Base-by-base conservation (phyloP, 2,329 filamentous ascomycete genomes). In the Beauveria rudraprayagi region DNA sequence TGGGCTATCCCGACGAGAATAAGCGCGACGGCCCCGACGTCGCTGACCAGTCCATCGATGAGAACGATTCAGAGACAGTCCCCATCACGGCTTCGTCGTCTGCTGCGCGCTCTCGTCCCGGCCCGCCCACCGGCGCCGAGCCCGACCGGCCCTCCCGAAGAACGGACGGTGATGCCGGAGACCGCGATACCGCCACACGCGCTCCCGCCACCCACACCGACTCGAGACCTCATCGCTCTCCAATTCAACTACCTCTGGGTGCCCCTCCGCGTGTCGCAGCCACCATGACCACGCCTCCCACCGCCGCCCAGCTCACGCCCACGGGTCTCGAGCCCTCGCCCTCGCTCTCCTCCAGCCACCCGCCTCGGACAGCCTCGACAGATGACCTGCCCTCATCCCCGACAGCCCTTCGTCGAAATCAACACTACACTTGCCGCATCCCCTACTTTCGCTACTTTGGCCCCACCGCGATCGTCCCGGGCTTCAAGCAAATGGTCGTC, bases 361-460 rank as follows among this genome's bases (percentile, higher is more conserved):
- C 40, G 52, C 61, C 48, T 24, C 56, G 43, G 46, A 57, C 48
- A 19, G 30, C 60, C 34, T 60, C 63, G 67, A 43, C 69, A 67
- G 52, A 68, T 67, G 69, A 70, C 43, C 48, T 63, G 2, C 66
- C 67, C 17, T 64, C 72, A 30, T 82, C 80, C 24, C 78, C 80
- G 1, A 67, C 75, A 11, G 48, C 44, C 19, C 73, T 79, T 55
- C 76, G 82, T 64, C 77, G 82, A 66, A 22, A 34, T 10, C 50
- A 59, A 28, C 72, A 77, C 34, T 79, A 82, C 70, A 78, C 83
- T 63, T 78, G 88, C 68, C 83, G 88, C 59, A 90, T 96, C 65
- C 91, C 91, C 0, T 96, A 94, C 71, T 96, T 96, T 68, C 82
- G 92, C 63, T 96, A 94, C 73, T 94, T 96, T 70, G 92, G 91